Base-by-base conservation (phyloP, 1,284 basidiomycete species). In the Malassezia yamatoensis region DNA sequence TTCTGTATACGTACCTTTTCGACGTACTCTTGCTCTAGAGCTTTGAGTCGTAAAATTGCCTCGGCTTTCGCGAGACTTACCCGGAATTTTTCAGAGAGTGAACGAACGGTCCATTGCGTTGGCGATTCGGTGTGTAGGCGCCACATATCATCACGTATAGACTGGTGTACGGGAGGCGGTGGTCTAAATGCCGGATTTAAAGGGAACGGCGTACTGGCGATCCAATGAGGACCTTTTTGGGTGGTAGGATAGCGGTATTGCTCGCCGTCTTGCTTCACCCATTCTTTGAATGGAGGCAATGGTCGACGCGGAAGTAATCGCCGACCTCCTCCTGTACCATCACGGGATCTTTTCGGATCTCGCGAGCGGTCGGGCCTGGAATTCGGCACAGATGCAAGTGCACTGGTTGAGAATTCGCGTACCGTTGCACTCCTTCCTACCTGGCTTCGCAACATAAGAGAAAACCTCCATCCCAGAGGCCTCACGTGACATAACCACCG, bases 111-210 rank as follows among this genome's bases (percentile, higher is more conserved):
- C 61, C 66, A 64, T 39, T 61, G 54, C 13, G 46, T 38, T 8
- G 71, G 70, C 41, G 70, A 53, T 21, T 54, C 58, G 8, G 54
- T 51, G 57, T 74, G 70, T 49, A 67, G 50, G 15, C 48, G 43
- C 70, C 71, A 74, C 29, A 74, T 66, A 44, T 68, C 60, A 47
- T 66, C 56, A 53, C 66, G 66, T 42, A 65, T 60, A 34, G 49
- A 56, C 33, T 67, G 62, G 34, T 63, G 54, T 7, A 72, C 48
- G 4, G 71, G 71, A 2, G 70, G 58, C 21, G 70, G 68, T 1
- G 71, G 71, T 24, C 62, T 60, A 56, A 74, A 74, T 6, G 68
- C 51, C 10, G 71, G 70, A 46, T 74, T 74, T 56, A 72, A 61
- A 0, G 71, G 71, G 50, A 74, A 74, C 13, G 71, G 71, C 37